Evolutionary conservation across 108 stramenopile genomes (phyloP), one percentile per base, ranked within the genome.

Genomic region (Licmophora abbreviata): DNA sequence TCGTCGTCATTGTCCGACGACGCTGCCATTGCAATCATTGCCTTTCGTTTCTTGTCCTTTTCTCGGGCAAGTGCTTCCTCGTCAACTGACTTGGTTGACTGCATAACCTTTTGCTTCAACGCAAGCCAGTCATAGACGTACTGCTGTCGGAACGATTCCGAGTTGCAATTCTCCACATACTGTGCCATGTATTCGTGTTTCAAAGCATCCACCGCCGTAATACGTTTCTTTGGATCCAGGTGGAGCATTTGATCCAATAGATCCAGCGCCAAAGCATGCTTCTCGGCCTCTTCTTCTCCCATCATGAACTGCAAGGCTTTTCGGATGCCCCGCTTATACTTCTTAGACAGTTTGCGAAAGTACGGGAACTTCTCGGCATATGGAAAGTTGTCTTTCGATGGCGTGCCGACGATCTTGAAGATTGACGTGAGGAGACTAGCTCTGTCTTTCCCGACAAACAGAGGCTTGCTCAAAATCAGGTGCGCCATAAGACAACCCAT

Each of bases 401-500:
- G 88, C 6, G 64, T 71, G 0, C 88, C 88, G 33, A 82, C 81
- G 29, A 91, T 63, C 56, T 91, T 91, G 68, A 79, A 86, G 20
- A 77, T 72, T 23, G 77, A 56, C 0, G 44, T 38, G 48, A 86
- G 54, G 33, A 79, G 63, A 27, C 80, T 67, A 44, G 72, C 53
- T 29, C 81, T 61, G 54, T 84, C 85, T 59, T 77, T 77, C 12
- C 80, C 83, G 12, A 75, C 55, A 54, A 82, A 91, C n/a, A 77
- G 44, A n/a, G 85, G 80, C 47, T 81, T 85, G 18, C 72, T 63
- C 33, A 91, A 57, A 6, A 91, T 66, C 27, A 91, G 57, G 50
- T 86, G 72, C 3, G 84, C 82, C 26, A 91, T 41, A 28, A 91
- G 47, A 56, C 81, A 76, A 17, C 79, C 88, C n/a, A 86, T 46